Percentiles rank a stretch among this genome's conserved stretches.
Evolutionary conservation across 305 asterid genomes (phyloP).

Genomic region (Fraxinus latifolia): DNA sequence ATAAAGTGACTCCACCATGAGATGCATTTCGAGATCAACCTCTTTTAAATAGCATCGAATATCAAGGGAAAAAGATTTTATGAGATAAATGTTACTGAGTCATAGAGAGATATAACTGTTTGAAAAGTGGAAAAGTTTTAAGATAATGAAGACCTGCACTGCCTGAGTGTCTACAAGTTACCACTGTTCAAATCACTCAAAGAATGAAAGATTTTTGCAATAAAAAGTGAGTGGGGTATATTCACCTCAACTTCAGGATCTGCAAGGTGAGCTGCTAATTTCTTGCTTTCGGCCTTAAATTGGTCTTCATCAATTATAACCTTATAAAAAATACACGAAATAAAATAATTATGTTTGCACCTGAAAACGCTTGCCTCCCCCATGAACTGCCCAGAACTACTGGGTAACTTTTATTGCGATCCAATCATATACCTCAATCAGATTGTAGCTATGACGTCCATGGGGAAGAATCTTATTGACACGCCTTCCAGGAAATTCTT

Average conservation of each 20-base stretch:
- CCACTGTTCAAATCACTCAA: slow-evolving; percentile 15
- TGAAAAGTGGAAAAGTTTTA: not conserved
- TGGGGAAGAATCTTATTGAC: slow-evolving; percentile 94
- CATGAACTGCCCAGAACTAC: slow-evolving; percentile 18
- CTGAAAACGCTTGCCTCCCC: slow-evolving; percentile 12
- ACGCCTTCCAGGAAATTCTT: slow-evolving; percentile 93
- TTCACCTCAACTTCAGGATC: slow-evolving; percentile 98
- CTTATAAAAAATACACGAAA: slow-evolving; percentile 35
- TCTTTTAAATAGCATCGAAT: not conserved
- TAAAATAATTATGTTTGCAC: slow-evolving; percentile 19
- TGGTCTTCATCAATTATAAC: slow-evolving; percentile 88
- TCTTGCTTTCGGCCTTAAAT: slow-evolving; percentile 81
- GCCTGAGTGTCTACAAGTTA: slow-evolving; percentile 3
- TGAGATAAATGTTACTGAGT: not conserved
- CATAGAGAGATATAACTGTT: slow-evolving; percentile 7
- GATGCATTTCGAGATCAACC: not conserved
- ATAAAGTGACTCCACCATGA: slow-evolving; percentile 15
- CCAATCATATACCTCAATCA: slow-evolving; percentile 67
- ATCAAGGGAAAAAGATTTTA: not conserved
- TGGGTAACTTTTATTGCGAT: slow-evolving; percentile 20
- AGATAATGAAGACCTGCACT: slow-evolving; percentile 11
- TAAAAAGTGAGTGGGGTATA: slow-evolving; percentile 19
- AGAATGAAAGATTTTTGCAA: slow-evolving; percentile 1
- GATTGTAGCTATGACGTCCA: slow-evolving; percentile 77
- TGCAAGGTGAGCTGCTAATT: slow-evolving; percentile 90